Evolutionary conservation across 805 yeast species (phyloP).

Genomic region (Ogataea sp.): DNA sequence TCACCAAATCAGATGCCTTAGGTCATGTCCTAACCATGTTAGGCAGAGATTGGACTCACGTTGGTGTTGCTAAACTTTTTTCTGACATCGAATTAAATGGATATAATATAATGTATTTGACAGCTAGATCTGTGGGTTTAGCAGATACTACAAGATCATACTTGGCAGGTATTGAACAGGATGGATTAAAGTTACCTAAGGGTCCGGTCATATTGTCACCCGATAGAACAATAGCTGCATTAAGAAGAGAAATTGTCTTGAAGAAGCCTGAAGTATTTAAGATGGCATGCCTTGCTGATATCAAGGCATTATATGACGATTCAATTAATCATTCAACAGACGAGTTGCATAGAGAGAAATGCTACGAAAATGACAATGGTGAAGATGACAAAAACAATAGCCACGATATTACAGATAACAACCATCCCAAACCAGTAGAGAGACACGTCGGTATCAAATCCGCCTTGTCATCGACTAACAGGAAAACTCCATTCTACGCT

Average conservation of each 20-base stretch:
- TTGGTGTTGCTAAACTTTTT: constrained; percentile 88
- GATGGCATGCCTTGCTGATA: constrained; percentile 91
- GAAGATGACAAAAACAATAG: background rate
- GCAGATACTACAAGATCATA: constrained; percentile 89
- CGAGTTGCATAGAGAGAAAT: background rate
- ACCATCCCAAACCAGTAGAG: background rate
- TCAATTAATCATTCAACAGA: background rate
- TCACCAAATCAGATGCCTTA: constrained; percentile 93
- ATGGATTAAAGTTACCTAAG: constrained; percentile 61
- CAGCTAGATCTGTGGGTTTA: constrained; percentile 93
- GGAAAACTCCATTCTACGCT: constrained; percentile 83
- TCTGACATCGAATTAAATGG: constrained; percentile 85
- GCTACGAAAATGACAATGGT: background rate
- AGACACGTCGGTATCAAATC: background rate
- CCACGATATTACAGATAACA: background rate
- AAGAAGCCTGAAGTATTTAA: constrained; percentile 98
- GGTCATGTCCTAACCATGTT: constrained; percentile 92
- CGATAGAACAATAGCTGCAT: constrained; percentile 93
- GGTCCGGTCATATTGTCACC: constrained; percentile 97
- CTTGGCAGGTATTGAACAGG: constrained; percentile 68
- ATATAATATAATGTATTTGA: constrained; percentile 85
- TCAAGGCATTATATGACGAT: constrained; percentile 52
- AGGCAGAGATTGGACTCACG: constrained; percentile 97
- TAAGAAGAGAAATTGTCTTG: constrained; percentile 82
- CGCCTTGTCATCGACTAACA: constrained; percentile 22